Conservation (phyloP, 148 eudicot genomes). For the Rhododendron simsii region DNA sequence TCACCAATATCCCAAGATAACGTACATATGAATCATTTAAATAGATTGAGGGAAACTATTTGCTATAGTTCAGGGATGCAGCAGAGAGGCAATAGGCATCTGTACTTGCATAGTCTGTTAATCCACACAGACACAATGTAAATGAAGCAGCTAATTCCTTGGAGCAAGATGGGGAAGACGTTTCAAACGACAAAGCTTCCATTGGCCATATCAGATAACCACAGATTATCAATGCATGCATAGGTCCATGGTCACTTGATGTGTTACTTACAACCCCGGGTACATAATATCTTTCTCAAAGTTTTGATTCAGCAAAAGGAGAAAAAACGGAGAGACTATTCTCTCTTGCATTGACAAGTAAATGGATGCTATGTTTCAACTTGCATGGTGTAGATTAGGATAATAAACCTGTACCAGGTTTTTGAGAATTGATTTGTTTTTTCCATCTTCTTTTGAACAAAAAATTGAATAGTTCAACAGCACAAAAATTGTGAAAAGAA, state of each 20-base stretch:
- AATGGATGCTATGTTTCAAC: neutral
- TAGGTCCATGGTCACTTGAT: neutral
- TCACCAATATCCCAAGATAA: neutral
- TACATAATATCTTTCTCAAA: neutral
- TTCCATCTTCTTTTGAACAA: neutral
- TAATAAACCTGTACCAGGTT: neutral
- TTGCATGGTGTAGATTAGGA: neutral
- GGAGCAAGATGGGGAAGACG: neutral
- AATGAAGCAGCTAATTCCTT: neutral
- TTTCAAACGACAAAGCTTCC: no score
- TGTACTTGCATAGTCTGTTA: neutral
- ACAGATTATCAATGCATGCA: neutral
- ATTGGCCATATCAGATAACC: neutral
- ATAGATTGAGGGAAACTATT: neutral
- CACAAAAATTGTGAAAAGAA: neutral
- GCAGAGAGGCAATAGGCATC: neutral
- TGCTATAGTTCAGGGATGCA: neutral
- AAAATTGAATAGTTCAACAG: neutral
- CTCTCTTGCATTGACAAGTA: neutral
- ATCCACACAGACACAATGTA: neutral
- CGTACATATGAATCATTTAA: neutral
- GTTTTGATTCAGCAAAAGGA: slow-evolving; percentile 3
- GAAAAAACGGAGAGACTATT: neutral
- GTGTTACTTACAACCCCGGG: neutral
- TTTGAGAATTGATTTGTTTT: neutral